Percentiles rank a stretch among this genome's conserved stretches.
phyloP scores from a whole-genome alignment of 345 rosid species.

The Euphorbia lathyris region DNA sequence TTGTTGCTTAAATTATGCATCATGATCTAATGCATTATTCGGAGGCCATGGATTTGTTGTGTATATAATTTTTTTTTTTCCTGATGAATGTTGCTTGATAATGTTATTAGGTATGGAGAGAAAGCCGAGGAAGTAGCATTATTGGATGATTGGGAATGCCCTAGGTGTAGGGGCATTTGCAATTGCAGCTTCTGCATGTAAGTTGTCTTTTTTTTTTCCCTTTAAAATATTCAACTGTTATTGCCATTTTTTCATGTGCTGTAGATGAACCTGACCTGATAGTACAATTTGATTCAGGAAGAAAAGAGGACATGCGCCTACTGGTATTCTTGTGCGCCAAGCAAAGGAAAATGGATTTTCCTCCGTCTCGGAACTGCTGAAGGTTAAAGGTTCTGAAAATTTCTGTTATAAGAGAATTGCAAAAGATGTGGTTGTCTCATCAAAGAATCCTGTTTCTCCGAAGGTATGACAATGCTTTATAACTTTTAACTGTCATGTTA shows the following conservation, averaged over 20 bases:
- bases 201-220: constrained; percentile 13
- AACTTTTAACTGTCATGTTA: neutral
- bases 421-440: constrained; percentile 21
- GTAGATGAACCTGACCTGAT: neutral
- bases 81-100: neutral
- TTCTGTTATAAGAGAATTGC: constrained; percentile 22
- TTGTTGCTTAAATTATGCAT: constrained; percentile 6
- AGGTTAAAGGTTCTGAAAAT: constrained; percentile 39
- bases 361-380: constrained; percentile 65
- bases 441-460: constrained; percentile 20
- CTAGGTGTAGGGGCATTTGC: constrained; percentile 75
- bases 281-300: constrained; percentile 44
- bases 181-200: constrained; percentile 85
- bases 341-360: constrained; percentile 70
- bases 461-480: constrained; percentile 27
- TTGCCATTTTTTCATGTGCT: neutral
- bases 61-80: neutral
- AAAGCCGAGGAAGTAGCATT: constrained; percentile 46
- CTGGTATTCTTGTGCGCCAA: constrained; percentile 54
- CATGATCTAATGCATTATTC: neutral
- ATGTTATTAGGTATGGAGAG: constrained; percentile 64
- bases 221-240: constrained; percentile 3
- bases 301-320: constrained; percentile 65
- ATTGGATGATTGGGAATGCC: constrained; percentile 63
- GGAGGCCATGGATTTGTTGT: neutral